Conservation (phyloP, 306 rosid genomes). For the Prunus mira region DNA sequence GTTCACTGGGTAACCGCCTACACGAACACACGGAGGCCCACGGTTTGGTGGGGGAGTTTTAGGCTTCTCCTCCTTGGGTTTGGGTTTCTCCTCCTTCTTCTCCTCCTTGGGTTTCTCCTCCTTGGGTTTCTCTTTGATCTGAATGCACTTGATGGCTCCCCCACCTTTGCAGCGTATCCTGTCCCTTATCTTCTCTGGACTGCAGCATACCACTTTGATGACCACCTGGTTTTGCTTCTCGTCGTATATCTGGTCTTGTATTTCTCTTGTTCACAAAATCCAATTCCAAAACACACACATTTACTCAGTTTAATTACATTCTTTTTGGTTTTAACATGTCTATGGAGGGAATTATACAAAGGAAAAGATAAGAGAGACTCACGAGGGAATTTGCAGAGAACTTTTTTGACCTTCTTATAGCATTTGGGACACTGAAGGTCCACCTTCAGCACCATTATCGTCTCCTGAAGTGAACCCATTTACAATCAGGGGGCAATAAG, state of each 20-base stretch:
- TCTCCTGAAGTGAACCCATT: constrained; percentile 22
- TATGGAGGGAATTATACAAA: neutral
- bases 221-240: constrained; percentile 52
- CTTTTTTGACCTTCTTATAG: constrained; percentile 72
- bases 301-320: constrained; percentile 29
- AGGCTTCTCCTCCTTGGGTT: neutral
- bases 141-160: constrained; percentile 55
- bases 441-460: constrained; percentile 63
- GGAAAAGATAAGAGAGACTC: constrained; percentile 29
- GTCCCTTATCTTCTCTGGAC: constrained; percentile 70
- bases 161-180: constrained; percentile 61
- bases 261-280: constrained; percentile 62
- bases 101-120: neutral
- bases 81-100: neutral
- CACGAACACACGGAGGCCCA: neutral
- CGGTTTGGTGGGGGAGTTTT: neutral
- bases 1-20: neutral
- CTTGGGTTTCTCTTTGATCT: constrained; percentile 39
- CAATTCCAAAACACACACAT: neutral
- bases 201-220: constrained; percentile 67
- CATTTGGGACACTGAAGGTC: constrained; percentile 70
- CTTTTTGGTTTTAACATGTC: neutral
- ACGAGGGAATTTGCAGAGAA: constrained; percentile 74
- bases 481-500: neutral
- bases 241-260: constrained; percentile 62